phyloP scores from a whole-genome alignment of 805 yeast genomes.

The Saccharomycopsis schoenii region DNA sequence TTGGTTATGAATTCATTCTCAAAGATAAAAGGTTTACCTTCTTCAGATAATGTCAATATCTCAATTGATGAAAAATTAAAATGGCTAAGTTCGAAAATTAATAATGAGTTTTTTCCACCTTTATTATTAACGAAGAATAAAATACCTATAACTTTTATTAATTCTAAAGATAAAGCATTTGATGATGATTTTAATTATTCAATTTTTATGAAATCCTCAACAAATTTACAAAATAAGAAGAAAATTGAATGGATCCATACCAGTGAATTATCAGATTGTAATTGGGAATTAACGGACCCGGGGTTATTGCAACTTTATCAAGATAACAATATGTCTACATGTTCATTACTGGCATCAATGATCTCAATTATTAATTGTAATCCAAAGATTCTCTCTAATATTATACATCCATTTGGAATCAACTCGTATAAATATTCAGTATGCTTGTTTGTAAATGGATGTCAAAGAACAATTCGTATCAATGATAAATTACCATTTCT shows the following conservation, averaged over 20 bases:
- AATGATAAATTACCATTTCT: conserved; percentile 13
- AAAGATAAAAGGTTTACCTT: neutral
- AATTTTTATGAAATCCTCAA: conserved; percentile 3
- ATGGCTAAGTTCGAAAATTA: conserved; percentile 15
- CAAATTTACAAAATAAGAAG: conserved; percentile 6
- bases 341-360: conserved; percentile 14
- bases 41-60: neutral
- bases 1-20: neutral
- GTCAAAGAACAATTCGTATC: conserved; percentile 5
- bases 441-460: conserved; percentile 12
- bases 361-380: conserved; percentile 10
- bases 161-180: neutral
- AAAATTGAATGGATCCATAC: neutral
- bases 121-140: neutral
- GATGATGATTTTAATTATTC: neutral
- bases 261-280: neutral
- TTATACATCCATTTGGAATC: conserved; percentile 5
- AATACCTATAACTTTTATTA: neutral
- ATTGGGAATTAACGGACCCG: neutral
- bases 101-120: conserved; percentile 12
- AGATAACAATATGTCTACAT: conserved; percentile 11
- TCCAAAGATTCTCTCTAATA: conserved; percentile 1
- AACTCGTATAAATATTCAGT: conserved; percentile 12
- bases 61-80: neutral
- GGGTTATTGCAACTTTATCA: conserved; percentile 12